Base-by-base conservation (phyloP, 1,284 basidiomycete genomes). In the Puccinia horiana region DNA sequence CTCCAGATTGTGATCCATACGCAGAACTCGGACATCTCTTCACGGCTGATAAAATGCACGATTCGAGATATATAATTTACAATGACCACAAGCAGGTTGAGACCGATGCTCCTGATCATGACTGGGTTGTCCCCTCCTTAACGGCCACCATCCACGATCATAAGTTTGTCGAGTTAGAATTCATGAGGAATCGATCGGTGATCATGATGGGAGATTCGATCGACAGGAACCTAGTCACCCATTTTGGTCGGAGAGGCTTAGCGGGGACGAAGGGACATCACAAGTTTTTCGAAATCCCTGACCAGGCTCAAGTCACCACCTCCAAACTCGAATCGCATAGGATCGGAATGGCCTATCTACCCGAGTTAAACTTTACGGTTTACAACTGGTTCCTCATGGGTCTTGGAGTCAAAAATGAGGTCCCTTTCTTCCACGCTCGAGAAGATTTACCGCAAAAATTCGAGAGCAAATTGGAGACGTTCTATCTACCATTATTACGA, bases 341-440 rank as follows among this genome's bases (percentile, higher is more conserved):
- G 44, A 80, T 80, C 23, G 78, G 78, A 26, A 44, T 58, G 26
- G 40, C 69, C 0, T 20, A 73, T 63, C 26, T 73, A 20, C 69
- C 69, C 44, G 69, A 72, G 35, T 23, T 80, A 12, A 80, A 80
- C 65, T 63, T 80, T 18, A 80, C 69, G 0, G 16, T 80, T 23
- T 80, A 80, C 35, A 80, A 80, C 54, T 80, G 78, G 78, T 80
- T 80, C 52, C 49, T 80, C 26, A 80, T 80, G 78, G 78, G 78
- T 14, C 26, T 73, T 12, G 40, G 37, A 0, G 78, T 80, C 9
- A 23, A 80, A 26, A 18, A 80, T 8, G 49, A 54, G 56, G 78
- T 80, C 44, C 78, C 78, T 18, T 80, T 72, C 67, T 80, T 80
- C 69, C 78, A 80, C 49, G 49, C 78, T 9, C 49, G 67, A 40